Conservation (phyloP, 2,329 filamentous ascomycete genomes). For the Alternaria incomplexa region DNA sequence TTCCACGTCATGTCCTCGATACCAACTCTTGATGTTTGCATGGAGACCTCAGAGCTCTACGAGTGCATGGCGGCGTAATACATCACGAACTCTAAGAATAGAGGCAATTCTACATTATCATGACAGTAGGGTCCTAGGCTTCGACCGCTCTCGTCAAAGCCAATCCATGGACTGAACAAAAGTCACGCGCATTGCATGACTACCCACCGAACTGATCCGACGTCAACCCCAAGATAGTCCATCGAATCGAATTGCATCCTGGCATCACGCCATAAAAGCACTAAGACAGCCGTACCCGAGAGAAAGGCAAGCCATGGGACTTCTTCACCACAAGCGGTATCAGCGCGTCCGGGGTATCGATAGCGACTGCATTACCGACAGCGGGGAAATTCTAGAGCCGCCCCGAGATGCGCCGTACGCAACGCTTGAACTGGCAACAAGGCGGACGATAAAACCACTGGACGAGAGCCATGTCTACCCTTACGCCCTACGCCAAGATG, state of each 20-base stretch:
- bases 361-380: conserved; percentile 13
- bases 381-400: conserved; percentile 22
- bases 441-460: conserved; percentile 10
- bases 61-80: neutral
- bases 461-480: conserved; percentile 10
- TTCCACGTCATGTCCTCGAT: neutral
- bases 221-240: neutral
- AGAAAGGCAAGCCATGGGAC: neutral
- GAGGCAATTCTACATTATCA: neutral
- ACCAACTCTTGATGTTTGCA: neutral
- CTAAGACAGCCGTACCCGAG: neutral
- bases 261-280: neutral
- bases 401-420: conserved; percentile 14
- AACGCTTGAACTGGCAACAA: conserved; percentile 11
- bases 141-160: neutral
- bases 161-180: neutral
- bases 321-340: conserved; percentile 8
- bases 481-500: conserved; percentile 21
- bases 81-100: neutral
- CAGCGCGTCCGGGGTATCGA: conserved; percentile 7
- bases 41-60: neutral
- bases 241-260: neutral
- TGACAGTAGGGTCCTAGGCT: neutral
- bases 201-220: neutral
- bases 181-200: neutral